Evolutionary conservation across 768 basidiomycete species (phyloP), one percentile per base, ranked within the genome.

Genomic region (Boletus rufocinnamomeus): DNA sequence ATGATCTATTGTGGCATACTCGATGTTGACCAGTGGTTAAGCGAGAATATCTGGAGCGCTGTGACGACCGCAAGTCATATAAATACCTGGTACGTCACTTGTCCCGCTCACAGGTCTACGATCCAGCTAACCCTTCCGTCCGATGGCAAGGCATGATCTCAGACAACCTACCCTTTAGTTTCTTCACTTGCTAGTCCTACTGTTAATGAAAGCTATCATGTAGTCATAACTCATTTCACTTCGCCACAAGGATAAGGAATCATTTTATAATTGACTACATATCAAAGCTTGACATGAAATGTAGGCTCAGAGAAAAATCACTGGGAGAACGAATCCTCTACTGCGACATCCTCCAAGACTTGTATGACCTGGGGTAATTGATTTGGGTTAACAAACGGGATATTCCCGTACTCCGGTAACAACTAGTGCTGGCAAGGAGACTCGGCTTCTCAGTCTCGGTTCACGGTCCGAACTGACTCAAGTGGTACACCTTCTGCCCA

Each of bases 1-100:
- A 35, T 28, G 11, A 53, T 48, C 46, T 7, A 50, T 41, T 38
- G 35, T 27, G 9, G 21, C 23, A 46, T 27, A 52, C 46, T 32
- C 19, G 2, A 34, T 9, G 46, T 58, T 63, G 32, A 58, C 35
- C 13, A 19, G 34, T 44, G 25, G 25, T 28, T 21, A 63, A 98
- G 93, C 84, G 92, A 72, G 97, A 99, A 61, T 99, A 98, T 75
- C 75, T 99, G 62, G 94, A 97, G 66, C 83, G 97, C 32, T 89
- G 89, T 67, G 88, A 88, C 40, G 89, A 94, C 67, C 85, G 90
- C 58, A 92, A 86, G 74, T 93, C 91, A 52, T 95, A 95, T 72
- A 91, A 87, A 69, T 94, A 94, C 72, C 68, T 93, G 67, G 84
- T 79, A 28, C 8, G 76, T 72, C 6, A 19, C 11, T 35, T 2